Base-by-base conservation (phyloP, 768 basidiomycete species). In the Lentinula boryana region DNA sequence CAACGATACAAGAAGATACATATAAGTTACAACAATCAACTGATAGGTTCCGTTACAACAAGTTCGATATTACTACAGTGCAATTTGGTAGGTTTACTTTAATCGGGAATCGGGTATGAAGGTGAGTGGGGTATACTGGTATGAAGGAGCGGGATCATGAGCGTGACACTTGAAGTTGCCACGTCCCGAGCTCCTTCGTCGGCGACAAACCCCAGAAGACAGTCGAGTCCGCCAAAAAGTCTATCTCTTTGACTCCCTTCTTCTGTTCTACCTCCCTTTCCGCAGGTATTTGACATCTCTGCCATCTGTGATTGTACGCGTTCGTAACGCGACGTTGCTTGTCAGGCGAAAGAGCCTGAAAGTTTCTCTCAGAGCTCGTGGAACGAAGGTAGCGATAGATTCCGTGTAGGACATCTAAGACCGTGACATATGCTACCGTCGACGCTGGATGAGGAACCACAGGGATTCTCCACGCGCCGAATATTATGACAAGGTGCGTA, bases 191-290 rank as follows among this genome's bases (percentile, higher is more conserved):
- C 8, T 68, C 65, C 44, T 60, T 62, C 40, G 72, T 65, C 51
- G 58, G 62, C 16, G 65, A 63, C 21, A 77, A 48, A 9, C 76
- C 76, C 9, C 60, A 67, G 44, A 76, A 77, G 31, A 59, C 61
- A 41, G 68, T 61, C 21, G 68, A 66, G 1, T 63, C 67, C 35
- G 74, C 72, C 62, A 77, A 68, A 64, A 75, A 74, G 63, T 77
- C 76, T 31, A 77, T 68, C 66, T 74, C 63, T 68, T 75, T 77
- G 31, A 77, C 61, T 7, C 76, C 76, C 66, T 77, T 76, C 64
- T 62, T 64, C 67, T 64, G 70, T 68, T 77, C 74, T 6, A 58
- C 6, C 6, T 38, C 56, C 57, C 6, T 10, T n/a, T 53, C 33
- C 21, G n/a, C 12, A 40, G 32, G 48, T 27, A 27, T 27, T 21